Evolutionary conservation across 1,284 basidiomycete species (phyloP).

Genomic region (Gymnopus androsaceus): DNA sequence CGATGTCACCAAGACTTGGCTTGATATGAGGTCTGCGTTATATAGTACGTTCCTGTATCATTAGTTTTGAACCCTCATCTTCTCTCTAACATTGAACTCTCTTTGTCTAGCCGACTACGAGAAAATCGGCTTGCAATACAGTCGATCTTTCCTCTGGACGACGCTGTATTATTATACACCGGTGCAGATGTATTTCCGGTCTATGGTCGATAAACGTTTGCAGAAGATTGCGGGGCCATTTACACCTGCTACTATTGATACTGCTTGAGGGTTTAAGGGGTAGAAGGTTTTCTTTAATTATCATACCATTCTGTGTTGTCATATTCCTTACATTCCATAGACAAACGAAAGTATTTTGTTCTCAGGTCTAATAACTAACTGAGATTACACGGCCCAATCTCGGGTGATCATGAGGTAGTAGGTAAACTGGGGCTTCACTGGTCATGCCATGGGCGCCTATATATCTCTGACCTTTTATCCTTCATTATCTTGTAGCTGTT

Average conservation of each 20-base stretch:
- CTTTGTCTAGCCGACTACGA: constrained; percentile 62
- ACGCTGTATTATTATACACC: constrained; percentile 63
- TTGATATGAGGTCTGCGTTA: constrained; percentile 70
- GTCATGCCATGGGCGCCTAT: too few species aligned
- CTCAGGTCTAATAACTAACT: too few species aligned
- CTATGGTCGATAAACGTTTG: constrained; percentile 34
- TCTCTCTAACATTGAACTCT: background rate
- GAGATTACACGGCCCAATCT: too few species aligned
- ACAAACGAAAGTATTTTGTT: too few species aligned
- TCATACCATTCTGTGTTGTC: too few species aligned
- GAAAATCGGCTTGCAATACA: constrained; percentile 57
- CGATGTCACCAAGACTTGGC: constrained; percentile 79
- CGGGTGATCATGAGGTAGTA: too few species aligned
- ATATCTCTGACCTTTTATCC: too few species aligned
- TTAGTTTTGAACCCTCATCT: constrained; percentile 7
- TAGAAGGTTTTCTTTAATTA: too few species aligned
- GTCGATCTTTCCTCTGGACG: constrained; percentile 78
- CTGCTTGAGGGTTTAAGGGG: background rate
- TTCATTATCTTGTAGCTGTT: too few species aligned
- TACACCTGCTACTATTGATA: background rate
- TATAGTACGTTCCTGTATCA: constrained; percentile 53
- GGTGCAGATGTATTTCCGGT: constrained; percentile 33
- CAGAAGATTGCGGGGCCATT: constrained; percentile 61
- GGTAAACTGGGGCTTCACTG: too few species aligned
- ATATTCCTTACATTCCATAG: too few species aligned